A percentile compares a stretch with the other conserved stretches of the same genome.
These are phyloP conservation scores for Berberis thunbergii DNA, from an alignment of 164 flowering plant species.

Conservation along the genomic window DNA sequence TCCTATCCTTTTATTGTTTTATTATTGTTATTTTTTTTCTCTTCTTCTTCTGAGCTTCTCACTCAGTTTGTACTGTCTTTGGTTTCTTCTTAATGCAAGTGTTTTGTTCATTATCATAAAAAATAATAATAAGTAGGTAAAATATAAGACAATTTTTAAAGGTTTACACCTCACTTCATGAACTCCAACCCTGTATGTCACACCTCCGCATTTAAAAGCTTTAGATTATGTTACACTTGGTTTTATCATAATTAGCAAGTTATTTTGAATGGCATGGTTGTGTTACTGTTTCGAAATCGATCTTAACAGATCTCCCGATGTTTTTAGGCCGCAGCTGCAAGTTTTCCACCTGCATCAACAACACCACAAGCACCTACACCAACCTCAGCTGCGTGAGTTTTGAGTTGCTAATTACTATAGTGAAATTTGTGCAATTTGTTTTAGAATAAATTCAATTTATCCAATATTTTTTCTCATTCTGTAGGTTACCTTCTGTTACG, in stretches of 20 bases:
- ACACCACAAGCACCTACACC: slow-evolving; percentile 36
- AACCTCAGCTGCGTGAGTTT: slow-evolving; percentile 41
- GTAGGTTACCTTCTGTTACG: slow-evolving; percentile 32
- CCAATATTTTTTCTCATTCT: background rate
- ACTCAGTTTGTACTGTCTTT: too few relatives aligned
- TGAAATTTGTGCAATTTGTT: background rate
- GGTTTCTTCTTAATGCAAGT: too few relatives aligned
- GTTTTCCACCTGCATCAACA: slow-evolving; percentile 27
- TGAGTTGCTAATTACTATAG: background rate
- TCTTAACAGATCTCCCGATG: background rate
- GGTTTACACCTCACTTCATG: too few relatives aligned
- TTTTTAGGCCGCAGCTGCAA: slow-evolving; percentile 38
- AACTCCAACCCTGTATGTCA: too few relatives aligned
- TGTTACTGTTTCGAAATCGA: background rate
- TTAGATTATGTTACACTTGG: too few relatives aligned
- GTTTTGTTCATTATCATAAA: too few relatives aligned
- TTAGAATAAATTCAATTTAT: background rate
- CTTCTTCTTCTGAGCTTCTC: too few relatives aligned
- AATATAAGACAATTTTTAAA: too few relatives aligned
- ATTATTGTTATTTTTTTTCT: background rate
- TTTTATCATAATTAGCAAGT: too few relatives aligned
- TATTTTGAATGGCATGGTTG: background rate
- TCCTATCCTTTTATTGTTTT: background rate
- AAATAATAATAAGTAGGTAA: too few relatives aligned
- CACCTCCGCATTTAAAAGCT: too few relatives aligned